Base-by-base conservation (phyloP, 2,329 filamentous ascomycete species). In the Neofusicoccum sp. region DNA sequence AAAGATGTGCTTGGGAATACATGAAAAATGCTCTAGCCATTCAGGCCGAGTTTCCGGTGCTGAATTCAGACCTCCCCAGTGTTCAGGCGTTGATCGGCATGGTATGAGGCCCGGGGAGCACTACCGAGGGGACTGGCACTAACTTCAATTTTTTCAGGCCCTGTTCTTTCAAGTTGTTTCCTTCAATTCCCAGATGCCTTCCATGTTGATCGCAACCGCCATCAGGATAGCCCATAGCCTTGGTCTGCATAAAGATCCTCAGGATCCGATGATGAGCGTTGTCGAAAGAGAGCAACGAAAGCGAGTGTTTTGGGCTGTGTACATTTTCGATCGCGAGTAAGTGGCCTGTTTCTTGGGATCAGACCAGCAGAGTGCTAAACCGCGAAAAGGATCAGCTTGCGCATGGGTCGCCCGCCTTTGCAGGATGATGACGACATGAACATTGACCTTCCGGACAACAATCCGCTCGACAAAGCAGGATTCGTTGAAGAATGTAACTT, bases 241-340 rank as follows among this genome's bases (percentile, higher is more conserved):
- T 24, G 51, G 51, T n/a, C 20, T 56, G 16, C 51, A 56, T 28
- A 14, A 43, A n/a, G 34, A 56, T 7, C 33, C 12, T 6, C 5
- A 33, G 2, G 51, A 56, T 9, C 51, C 51, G 20, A 14, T 6
- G 5, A 14, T 43, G 5, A 56, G 38, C 26, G 51, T 16, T 4
- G 24, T 14, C 1, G 51, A 56, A n/a, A 56, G 33, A 9, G 51
- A 56, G 16, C 51, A 56, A 16, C 51, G 51, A 16, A 31, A 26
- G 24, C 26, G 51, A 4, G 51, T 56, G 1, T 56, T 56, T 16
- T 56, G 51, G 51, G 33, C 33, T 20, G 28, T 38, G 8, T 56
- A 43, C 38, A 56, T 56, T 7, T 43, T 56, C 51, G 51, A 56
- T 31, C n/a, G 38, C 28, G 51, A 56, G 49, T 54, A 54, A 16